Evolutionary conservation across 768 basidiomycete species (phyloP), one percentile per base, ranked within the genome.

Genomic region (Pisolithus sp.): DNA sequence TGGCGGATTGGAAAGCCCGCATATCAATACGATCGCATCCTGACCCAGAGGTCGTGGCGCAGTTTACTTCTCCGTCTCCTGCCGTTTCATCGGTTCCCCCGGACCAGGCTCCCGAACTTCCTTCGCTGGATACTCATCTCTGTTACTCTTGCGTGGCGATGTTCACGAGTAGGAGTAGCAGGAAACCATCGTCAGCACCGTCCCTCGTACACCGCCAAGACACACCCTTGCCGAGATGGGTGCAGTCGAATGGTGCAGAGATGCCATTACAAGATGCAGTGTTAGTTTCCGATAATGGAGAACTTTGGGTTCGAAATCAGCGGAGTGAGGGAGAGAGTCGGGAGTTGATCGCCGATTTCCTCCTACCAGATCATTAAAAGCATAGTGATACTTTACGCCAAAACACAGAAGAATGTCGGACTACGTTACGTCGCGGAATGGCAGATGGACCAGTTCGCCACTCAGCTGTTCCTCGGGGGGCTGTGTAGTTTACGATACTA

Each of bases 1-100:
- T 85, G 15, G 83, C 83, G 61, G 79, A 76, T 34, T 91, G 89
- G 89, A 89, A 87, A 62, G 65, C 76, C 0, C 76, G 75, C 31
- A 89, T 86, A 65, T 83, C 89, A 5, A 85, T 89, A 52, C 79
- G 84, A 48, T 76, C 82, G 1, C 76, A 62, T 42, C 53, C 49
- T 7, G 59, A 59, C 31, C 20, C 57, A 26, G 55, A 52, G 26
- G 24, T 66, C 15, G 50, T 46, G 10, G n/a, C 57, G n/a, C 59
- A 61, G 38, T 53, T 53, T 4, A 44, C 31, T 41, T 43, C 57
- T 48, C 31, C 50, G 38, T 55, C 57, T 38, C 40, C 17, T 12
- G 28, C 44, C 20, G 28, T 26, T 24, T 30, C 47, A 20, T 24
- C 50, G 40, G 50, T 9, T 34, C 45, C 40, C 34, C 37, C 20